Conservation (phyloP, 176 grass and related monocot species). For the bread wheat (Triticum aestivum) region DNA sequence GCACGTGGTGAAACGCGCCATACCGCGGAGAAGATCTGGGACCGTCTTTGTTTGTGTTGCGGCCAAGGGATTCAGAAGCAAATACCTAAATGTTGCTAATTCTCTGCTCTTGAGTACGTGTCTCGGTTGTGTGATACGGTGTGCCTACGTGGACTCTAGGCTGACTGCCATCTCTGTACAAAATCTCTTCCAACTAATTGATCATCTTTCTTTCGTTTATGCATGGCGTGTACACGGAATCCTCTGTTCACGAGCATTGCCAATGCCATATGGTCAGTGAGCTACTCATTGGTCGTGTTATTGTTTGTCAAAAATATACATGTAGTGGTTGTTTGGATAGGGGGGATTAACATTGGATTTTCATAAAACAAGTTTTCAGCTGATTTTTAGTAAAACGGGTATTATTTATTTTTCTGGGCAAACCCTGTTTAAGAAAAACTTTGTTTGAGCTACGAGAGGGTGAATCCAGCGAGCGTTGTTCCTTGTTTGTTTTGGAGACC, state of each 20-base stretch:
- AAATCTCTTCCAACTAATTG: conserved; percentile 21
- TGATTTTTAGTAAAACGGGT: too few species aligned
- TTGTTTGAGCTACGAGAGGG: too few species aligned
- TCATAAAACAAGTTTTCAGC: too few species aligned
- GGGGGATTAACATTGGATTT: too few species aligned
- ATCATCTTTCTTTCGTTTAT: neutral
- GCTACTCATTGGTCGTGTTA: neutral
- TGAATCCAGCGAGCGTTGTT: too few species aligned
- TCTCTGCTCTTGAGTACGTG: neutral
- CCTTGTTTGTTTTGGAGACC: too few species aligned
- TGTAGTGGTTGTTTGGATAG: too few species aligned
- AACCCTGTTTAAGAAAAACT: too few species aligned
- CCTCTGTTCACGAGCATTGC: neutral
- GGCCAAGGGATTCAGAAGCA: conserved; percentile 24
- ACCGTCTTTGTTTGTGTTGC: neutral
- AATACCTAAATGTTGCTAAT: conserved; percentile 16
- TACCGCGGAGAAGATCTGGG: neutral
- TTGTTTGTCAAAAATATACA: neutral
- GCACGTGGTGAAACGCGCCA: conserved; percentile 11
- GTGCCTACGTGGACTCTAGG: neutral
- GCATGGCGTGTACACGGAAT: neutral
- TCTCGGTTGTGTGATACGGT: neutral
- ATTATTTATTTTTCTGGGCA: too few species aligned
- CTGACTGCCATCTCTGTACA: conserved; percentile 30
- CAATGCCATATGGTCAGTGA: neutral